A percentile compares a stretch with the other conserved stretches of the same genome.
Evolutionary conservation across 192 early-diverging fungal species (phyloP).

Genomic region (Coemansia sp.): DNA sequence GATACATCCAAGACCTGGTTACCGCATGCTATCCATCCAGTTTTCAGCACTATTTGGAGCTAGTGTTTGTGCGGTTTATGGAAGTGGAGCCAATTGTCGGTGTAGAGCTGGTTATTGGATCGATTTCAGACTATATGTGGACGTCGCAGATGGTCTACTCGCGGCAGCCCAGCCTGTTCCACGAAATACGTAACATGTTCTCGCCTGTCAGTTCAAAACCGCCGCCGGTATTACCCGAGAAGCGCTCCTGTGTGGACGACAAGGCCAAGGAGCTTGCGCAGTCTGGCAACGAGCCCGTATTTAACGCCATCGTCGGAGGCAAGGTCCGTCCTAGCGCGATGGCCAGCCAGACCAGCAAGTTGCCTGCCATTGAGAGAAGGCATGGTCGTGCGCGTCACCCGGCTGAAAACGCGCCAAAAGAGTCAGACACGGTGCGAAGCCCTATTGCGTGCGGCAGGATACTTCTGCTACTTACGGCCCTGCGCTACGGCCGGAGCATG

Average conservation of each 20-base stretch:
- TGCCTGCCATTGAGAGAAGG: constrained; percentile 19
- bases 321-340: constrained; percentile 18
- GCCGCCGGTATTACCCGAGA: not conserved
- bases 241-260: not conserved
- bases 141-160: constrained; percentile 37
- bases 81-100: constrained; percentile 38
- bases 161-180: constrained; percentile 31
- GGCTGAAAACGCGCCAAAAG: not conserved
- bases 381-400: not conserved
- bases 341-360: not conserved
- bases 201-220: not conserved
- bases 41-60: constrained; percentile 37
- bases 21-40: constrained; percentile 41
- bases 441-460: constrained; percentile 39
- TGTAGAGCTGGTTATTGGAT: constrained; percentile 48
- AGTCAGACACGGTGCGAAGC: constrained; percentile 13
- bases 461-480: constrained; percentile 33
- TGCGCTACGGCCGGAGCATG: constrained; percentile 42
- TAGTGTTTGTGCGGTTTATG: constrained; percentile 48
- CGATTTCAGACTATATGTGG: constrained; percentile 48
- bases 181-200: constrained; percentile 50
- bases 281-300: constrained; percentile 28
- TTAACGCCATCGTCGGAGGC: constrained; percentile 50
- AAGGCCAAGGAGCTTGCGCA: constrained; percentile 15
- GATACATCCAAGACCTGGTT: constrained; percentile 32